Base-by-base conservation (phyloP, 2,329 filamentous ascomycete genomes). In the Didymellaceae sp. region DNA sequence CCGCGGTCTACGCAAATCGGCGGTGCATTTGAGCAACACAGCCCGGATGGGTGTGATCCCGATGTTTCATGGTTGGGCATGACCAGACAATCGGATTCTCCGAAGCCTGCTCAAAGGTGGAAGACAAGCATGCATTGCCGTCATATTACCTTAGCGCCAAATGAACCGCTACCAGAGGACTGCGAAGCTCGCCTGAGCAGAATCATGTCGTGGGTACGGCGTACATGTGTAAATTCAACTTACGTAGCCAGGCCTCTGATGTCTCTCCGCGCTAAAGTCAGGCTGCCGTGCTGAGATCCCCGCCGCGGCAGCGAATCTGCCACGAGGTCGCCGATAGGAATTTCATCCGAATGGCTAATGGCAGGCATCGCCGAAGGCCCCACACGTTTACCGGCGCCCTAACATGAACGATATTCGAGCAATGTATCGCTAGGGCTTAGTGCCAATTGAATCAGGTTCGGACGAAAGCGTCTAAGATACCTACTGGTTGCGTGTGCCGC, bases 221-320 rank as follows among this genome's bases (percentile, higher is more conserved):
- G 20, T 25, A 25, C n/a, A 20, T 18, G 20, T 31, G 13, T 6
- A 22, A 25, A 16, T 11, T 13, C 8, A 13, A 8, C n/a, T 13
- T 18, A 21, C 22, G 26, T 21, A 11, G 16, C 17, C 17, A 14
- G 37, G 31, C 37, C 35, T 21, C 22, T 34, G 18, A 16, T 14
- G 16, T 16, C 16, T 20, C 16, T 21, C 5, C 20, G 32, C 45
- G 32, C 38, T 43, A 49, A 43, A n/a, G 17, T 25, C 45, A 26
- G 38, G 38, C 31, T 42, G 40, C 35, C 14, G 22, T 34, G 11
- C 2, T 6, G 4, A 35, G 8, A 8, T 45, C 24, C 43, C 28
- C 26, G 34, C 21, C 5, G 9, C 21, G 20, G 31, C 30, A 24
- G 31, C 20, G 37, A 16, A 32, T 22, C 28, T 31, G 28, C 40